These are phyloP conservation scores for Sphaceloma murrayae DNA, from an alignment of 2,329 filamentous ascomycete genomes.

Conservation along the genomic window DNA sequence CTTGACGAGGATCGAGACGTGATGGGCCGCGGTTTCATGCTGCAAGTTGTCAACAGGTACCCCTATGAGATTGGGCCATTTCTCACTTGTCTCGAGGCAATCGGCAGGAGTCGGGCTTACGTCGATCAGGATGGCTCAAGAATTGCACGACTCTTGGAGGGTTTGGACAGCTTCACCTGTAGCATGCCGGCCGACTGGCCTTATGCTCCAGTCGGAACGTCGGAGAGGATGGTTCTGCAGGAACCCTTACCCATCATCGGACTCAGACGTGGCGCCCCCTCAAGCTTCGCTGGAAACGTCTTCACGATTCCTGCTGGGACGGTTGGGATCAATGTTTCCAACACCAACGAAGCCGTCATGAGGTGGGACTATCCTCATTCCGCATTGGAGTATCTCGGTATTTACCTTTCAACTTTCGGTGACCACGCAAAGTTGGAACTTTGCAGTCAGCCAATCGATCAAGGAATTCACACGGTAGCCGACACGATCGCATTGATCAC, in stretches of 20 bases:
- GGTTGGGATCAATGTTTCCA: conserved; percentile 62
- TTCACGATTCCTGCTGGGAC: conserved; percentile 52
- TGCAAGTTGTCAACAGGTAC: conserved; percentile 64
- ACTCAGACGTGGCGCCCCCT: conserved; percentile 21
- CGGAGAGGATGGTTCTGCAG: conserved; percentile 63
- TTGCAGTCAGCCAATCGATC: conserved; percentile 45
- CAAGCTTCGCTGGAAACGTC: conserved; percentile 25
- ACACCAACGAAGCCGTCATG: conserved; percentile 64
- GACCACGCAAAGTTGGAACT: conserved; percentile 1
- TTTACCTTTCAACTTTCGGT: conserved; percentile 52
- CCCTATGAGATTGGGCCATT: conserved; percentile 80
- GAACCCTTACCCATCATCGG: conserved; percentile 28
- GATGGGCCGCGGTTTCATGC: conserved; percentile 40
- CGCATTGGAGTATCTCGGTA: conserved; percentile 67
- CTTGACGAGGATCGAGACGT: conserved; percentile 14
- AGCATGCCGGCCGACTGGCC: conserved; percentile 62
- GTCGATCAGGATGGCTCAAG: conserved; percentile 36
- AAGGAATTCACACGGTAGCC: conserved; percentile 53
- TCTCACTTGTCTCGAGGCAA: conserved; percentile 57
- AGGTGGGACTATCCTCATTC: conserved; percentile 70
- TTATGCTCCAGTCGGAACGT: conserved; percentile 72
- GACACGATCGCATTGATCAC: conserved; percentile 68
- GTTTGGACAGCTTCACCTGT: conserved; percentile 67
- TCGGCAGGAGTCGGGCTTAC: conserved; percentile 42
- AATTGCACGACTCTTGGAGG: conserved; percentile 55